Evolutionary conservation across 306 rosid species (phyloP).

Genomic region (Rosa rugosa): DNA sequence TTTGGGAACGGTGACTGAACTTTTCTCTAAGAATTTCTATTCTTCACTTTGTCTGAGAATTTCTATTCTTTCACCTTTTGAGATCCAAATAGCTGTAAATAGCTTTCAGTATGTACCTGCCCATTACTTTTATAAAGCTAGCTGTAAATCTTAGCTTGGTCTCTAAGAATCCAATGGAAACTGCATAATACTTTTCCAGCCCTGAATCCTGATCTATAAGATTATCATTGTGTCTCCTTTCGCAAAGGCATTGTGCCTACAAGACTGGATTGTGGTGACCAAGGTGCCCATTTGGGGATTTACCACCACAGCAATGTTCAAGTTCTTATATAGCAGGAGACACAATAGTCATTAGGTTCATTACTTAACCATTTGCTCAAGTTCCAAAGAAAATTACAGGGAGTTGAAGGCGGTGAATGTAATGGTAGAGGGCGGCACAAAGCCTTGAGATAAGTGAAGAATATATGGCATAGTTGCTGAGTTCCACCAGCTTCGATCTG

Average conservation of each 20-base stretch:
- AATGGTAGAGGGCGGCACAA: slow-evolving; percentile 20
- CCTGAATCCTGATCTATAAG: not conserved
- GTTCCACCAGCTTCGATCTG: slow-evolving; percentile 33
- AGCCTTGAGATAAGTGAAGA: slow-evolving; percentile 19
- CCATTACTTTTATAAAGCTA: slow-evolving; percentile 37
- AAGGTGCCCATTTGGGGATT: not conserved
- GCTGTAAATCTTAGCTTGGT: slow-evolving; percentile 25
- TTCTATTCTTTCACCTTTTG: not conserved
- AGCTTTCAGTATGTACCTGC: slow-evolving; percentile 23
- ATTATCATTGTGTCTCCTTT: slow-evolving; percentile 6
- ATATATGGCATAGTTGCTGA: slow-evolving; percentile 12
- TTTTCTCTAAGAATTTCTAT: too few relatives aligned
- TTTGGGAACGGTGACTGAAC: too few relatives aligned
- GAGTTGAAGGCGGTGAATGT: slow-evolving; percentile 22
- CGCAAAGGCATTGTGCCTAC: not conserved
- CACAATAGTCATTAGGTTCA: not conserved
- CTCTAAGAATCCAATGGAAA: slow-evolving; percentile 37
- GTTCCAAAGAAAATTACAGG: slow-evolving; percentile 3
- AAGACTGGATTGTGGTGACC: not conserved
- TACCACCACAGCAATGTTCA: not conserved
- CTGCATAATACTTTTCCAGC: slow-evolving; percentile 28
- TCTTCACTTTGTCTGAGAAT: slow-evolving; percentile 32
- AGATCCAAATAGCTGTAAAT: not conserved
- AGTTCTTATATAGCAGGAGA: not conserved
- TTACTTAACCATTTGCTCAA: not conserved